Percentiles rank a stretch among this genome's conserved stretches.
phyloP scores from a whole-genome alignment of 179 eudicot genomes.

The Gypsophila paniculata region DNA sequence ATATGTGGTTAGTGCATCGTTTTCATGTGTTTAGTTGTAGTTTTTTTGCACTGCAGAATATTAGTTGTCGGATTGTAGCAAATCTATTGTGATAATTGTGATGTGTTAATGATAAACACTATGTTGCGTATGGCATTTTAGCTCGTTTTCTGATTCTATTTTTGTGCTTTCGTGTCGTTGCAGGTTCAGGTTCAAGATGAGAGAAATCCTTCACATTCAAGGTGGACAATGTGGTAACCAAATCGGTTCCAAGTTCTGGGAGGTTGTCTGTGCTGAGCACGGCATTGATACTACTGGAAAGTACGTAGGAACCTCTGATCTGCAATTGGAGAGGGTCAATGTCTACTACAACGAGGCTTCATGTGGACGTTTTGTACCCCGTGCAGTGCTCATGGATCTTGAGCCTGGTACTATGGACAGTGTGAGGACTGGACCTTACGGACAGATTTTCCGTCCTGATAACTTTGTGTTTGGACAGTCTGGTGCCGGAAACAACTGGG shows the following conservation, averaged over 20 bases:
- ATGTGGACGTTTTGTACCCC: conserved; percentile 23
- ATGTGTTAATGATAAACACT: too few relatives aligned
- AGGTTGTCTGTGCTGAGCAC: conserved; percentile 28
- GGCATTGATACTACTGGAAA: conserved; percentile 34
- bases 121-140: too few relatives aligned
- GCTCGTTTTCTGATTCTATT: background rate
- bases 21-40: background rate
- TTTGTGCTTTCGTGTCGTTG: background rate
- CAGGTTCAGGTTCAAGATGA: conserved; percentile 18
- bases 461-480: conserved; percentile 22
- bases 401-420: conserved; percentile 23
- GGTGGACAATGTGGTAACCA: conserved; percentile 42
- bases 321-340: conserved; percentile 31
- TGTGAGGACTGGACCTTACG: conserved; percentile 17
- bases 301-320: conserved; percentile 29
- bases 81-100: background rate
- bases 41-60: too few relatives aligned
- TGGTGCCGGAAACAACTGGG: conserved; percentile 20
- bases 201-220: conserved; percentile 34
- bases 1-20: background rate
- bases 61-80: too few relatives aligned
- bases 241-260: conserved; percentile 29
- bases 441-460: conserved; percentile 19
- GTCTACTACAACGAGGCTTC: conserved; percentile 36
- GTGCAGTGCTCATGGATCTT: conserved; percentile 23